Evolutionary conservation across 495 filamentous ascomycete species (phyloP).

Genomic region (Lasiosphaeria miniovina): DNA sequence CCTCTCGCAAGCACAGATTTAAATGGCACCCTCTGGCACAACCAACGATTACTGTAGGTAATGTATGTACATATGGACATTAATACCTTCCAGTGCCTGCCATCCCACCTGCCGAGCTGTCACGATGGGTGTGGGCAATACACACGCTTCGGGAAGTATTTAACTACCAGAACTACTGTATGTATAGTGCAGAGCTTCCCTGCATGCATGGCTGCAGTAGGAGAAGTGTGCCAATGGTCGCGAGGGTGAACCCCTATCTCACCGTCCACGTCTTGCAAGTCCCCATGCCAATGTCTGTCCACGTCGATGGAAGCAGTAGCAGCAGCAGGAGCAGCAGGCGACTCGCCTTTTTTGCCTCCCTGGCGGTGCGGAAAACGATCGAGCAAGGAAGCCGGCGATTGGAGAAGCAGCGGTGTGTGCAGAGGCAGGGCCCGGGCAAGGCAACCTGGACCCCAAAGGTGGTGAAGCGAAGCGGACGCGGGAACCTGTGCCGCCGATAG

Average conservation of each 20-base stretch:
- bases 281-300: not conserved
- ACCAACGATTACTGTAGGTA: too few relatives aligned
- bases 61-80: too few relatives aligned
- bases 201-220: not conserved
- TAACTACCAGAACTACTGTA: not conserved
- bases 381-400: not conserved
- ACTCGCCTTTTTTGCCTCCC: not conserved
- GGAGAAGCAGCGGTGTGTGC: constrained; percentile 20
- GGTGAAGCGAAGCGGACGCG: not conserved
- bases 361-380: not conserved
- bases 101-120: not conserved
- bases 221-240: not conserved
- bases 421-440: not conserved
- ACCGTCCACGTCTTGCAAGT: not conserved
- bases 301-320: not conserved
- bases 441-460: constrained; percentile 5
- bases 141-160: not conserved
- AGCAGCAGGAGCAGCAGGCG: not conserved
- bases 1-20: too few relatives aligned
- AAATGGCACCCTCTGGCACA: too few relatives aligned
- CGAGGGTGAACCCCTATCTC: not conserved
- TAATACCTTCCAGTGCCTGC: not conserved
- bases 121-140: not conserved
- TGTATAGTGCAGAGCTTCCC: constrained; percentile 1
- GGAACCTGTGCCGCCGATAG: constrained; percentile 19